Base-by-base conservation (phyloP, 2,329 filamentous ascomycete species). In the Blastomyces emzantsi region DNA sequence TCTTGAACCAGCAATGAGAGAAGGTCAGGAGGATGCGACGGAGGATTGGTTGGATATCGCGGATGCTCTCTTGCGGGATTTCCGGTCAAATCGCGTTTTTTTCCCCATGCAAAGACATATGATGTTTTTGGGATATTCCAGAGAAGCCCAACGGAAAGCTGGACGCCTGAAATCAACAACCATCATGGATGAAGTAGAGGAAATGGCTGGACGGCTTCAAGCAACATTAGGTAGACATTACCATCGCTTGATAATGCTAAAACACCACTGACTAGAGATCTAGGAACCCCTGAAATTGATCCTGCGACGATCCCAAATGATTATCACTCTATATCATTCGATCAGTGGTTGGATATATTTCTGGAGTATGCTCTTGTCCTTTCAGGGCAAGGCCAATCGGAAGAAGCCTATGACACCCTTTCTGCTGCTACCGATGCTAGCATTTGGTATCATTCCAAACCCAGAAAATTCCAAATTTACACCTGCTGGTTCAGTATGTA, bases 261-360 rank as follows among this genome's bases (percentile, higher is more conserved):
- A 30, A 33, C 13, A 25, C 45, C 2, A 19, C 28, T 54, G 22
- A 49, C 47, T 28, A 11, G 28, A 57, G 56, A 28, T 41, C 39
- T 49, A 67, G 67, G 66, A 28, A 62, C 63, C 6, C 62, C 39
- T 11, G 62, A 63, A 28, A 51, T 64, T 45, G 66, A 68, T 33
- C 61, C 61, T 19, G 61, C 62, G 9, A 63, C 62, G 47, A 73
- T 81, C 47, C 83, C 83, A 2, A 75, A 75, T 57, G 80, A 82
- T 64, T 92, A 91, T 71, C 87, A 90, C 68, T 89, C 89, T 8
- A 90, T 97, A 57, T 80, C 86, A 0, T 96, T 97, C 71, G 81
- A 87, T 64, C 83, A 86, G 57, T 99, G 94, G 94, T 83, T 97
- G 2, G 90, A 95, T 68, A 82, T 96, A 0, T 96, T 99, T 72